Evolutionary conservation across 768 basidiomycete genomes (phyloP).

Genomic region (Mycena crocata): DNA sequence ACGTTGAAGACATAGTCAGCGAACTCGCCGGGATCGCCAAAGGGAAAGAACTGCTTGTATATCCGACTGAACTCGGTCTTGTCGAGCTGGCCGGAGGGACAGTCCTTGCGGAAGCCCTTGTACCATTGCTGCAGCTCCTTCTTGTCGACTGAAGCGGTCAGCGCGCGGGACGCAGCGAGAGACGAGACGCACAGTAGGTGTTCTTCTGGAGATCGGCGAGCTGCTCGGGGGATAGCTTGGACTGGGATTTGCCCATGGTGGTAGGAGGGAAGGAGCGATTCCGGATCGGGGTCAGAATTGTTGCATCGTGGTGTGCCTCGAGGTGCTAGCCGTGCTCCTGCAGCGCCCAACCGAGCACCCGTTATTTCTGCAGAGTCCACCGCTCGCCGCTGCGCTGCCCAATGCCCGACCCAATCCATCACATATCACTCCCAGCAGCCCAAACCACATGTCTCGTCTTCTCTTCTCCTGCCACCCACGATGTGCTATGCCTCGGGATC

Average conservation of each 20-base stretch:
- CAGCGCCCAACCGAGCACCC: neutral
- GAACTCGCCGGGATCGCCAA: slow-evolving; percentile 96
- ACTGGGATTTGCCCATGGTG: slow-evolving; percentile 97
- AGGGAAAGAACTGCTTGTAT: slow-evolving; percentile 99
- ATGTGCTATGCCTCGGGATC: slow-evolving; percentile 85
- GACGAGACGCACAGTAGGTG: slow-evolving; percentile 81
- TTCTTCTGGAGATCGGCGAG: slow-evolving; percentile 96
- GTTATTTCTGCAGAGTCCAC: too few species aligned
- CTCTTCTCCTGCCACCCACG: slow-evolving; percentile 31
- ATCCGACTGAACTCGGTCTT: slow-evolving; percentile 96
- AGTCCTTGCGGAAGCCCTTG: slow-evolving; percentile 99
- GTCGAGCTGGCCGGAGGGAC: slow-evolving; percentile 96
- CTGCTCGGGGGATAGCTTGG: slow-evolving; percentile 94
- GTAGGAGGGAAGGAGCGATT: slow-evolving; percentile 35
- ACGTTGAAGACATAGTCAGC: slow-evolving; percentile 99
- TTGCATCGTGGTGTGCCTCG: neutral
- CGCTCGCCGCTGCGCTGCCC: too few species aligned
- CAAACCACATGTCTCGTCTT: slow-evolving; percentile 27
- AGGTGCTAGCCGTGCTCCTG: neutral
- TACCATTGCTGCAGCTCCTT: slow-evolving; percentile 98
- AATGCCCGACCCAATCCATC: too few species aligned
- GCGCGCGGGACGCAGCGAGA: slow-evolving; percentile 31
- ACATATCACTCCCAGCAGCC: too few species aligned
- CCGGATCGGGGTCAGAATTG: neutral
- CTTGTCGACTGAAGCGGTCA: slow-evolving; percentile 80